Evolutionary conservation across 768 basidiomycete species (phyloP), one percentile per base, ranked within the genome.

Genomic region (Xerocomellus chrysenteron): DNA sequence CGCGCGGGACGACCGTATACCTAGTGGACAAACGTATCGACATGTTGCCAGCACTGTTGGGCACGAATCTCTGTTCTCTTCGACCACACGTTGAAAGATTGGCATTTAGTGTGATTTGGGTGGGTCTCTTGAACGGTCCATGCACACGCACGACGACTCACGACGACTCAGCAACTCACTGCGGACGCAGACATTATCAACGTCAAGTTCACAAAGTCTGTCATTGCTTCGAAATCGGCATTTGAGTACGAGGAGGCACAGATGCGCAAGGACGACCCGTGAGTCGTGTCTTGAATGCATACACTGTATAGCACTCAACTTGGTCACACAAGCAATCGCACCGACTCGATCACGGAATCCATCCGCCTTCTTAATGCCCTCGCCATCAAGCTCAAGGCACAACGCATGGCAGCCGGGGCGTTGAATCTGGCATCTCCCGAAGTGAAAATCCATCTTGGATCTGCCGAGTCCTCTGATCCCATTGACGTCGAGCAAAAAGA

Each of bases 181-280:
- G 83, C 88, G 0, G 84, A 92, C 32, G 95, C 92, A 3, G 84
- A 96, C 43, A 96, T 98, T 33, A 87, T 94, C 50, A 86, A 90
- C 59, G 89, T 94, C 40, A 80, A 91, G 47, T 98, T 96, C 67
- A 90, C 87, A 5, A 99, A 98, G 72, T 97, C 94, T 0, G 95
- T 99, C 9, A 99, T 99, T 58, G 88, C 92, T 10, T 94, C 92
- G 5, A 99, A 98, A 69, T 88, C 87, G 47, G 94, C 96, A 0
- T 98, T 98, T 74, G 97, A 95, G 19, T 99, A 99, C 63, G 92
- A 93, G 66, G 94, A 94, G 58, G 97, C 97, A 5, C 97, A 99
- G 69, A 79, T 88, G 28, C 83, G 94, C 41, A 95, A 95, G 67
- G 97, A 98, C 65, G 90, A 98, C 73, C 80, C 81, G 94, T 94